These are phyloP conservation scores for Boletus rex-veris DNA, from an alignment of 768 basidiomycete genomes.

Conservation along the genomic window DNA sequence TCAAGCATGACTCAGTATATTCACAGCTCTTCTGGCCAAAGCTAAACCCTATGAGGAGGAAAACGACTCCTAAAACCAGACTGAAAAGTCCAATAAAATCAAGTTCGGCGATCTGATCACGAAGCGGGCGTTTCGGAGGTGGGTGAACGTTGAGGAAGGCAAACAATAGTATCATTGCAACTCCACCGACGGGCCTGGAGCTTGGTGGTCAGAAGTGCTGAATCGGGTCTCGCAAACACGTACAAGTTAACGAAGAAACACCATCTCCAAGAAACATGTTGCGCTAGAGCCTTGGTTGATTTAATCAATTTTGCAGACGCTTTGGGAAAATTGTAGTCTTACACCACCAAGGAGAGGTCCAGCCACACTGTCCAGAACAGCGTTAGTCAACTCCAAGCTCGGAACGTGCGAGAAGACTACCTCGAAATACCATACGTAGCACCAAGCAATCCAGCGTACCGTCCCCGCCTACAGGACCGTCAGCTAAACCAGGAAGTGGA, in stretches of 20 bases:
- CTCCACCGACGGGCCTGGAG: constrained; percentile 63
- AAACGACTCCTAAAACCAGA: constrained; percentile 54
- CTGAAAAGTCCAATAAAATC: constrained; percentile 62
- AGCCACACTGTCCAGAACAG: constrained; percentile 42
- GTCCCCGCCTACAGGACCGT: constrained; percentile 54
- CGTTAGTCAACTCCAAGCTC: not conserved
- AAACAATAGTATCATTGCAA: constrained; percentile 57
- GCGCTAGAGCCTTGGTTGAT: constrained; percentile 52
- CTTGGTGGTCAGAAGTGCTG: no score
- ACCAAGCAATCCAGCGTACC: constrained; percentile 71
- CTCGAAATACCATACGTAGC: constrained; percentile 75
- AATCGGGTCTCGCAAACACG: constrained; percentile 12
- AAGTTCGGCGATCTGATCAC: constrained; percentile 56
- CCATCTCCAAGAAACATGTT: constrained; percentile 81
- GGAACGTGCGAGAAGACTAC: constrained; percentile 14
- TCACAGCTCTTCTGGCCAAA: constrained; percentile 61
- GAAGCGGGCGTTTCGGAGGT: constrained; percentile 53
- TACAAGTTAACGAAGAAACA: constrained; percentile 76
- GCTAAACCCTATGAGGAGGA: constrained; percentile 68
- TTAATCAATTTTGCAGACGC: not conserved
- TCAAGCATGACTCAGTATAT: constrained; percentile 19
- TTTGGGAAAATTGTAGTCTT: constrained; percentile 26
- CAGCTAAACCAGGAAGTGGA: not conserved
- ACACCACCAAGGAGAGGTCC: constrained; percentile 84
- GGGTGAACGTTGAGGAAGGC: constrained; percentile 76